phyloP scores from a whole-genome alignment of 2,329 filamentous ascomycete genomes.

The Colletotrichum kahawae region DNA sequence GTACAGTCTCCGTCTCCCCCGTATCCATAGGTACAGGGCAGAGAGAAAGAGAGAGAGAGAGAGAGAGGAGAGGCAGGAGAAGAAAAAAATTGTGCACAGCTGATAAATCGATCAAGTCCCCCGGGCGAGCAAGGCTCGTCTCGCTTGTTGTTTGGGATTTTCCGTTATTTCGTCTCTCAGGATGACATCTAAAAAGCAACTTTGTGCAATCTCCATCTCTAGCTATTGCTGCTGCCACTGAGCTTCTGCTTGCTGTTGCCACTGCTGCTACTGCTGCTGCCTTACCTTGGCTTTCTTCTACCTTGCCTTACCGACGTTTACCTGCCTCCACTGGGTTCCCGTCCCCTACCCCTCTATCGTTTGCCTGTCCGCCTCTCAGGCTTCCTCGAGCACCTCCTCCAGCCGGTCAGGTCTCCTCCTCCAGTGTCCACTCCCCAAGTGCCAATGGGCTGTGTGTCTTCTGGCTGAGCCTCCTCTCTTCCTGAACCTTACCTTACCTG shows the following conservation, averaged over 20 bases:
- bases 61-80: not conserved
- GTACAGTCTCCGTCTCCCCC: constrained; percentile 9
- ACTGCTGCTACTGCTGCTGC: not conserved
- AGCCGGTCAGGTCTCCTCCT: not conserved
- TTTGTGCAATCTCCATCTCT: constrained; percentile 12
- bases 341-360: not conserved
- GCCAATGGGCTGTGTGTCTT: constrained; percentile 16
- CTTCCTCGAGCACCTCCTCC: constrained; percentile 4
- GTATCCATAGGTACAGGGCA: not conserved
- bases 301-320: not conserved
- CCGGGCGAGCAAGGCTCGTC: constrained; percentile 1
- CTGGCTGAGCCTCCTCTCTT: constrained; percentile 12
- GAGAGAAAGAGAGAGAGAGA: not conserved
- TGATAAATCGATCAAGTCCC: constrained; percentile 20
- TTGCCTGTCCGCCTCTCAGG: not conserved
- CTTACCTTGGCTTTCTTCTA: not conserved
- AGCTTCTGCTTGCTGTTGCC: not conserved
- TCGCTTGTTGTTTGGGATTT: constrained; percentile 9
- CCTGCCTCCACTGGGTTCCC: not conserved
- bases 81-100: constrained; percentile 20
- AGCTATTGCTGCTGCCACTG: not conserved
- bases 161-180: not conserved
- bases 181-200: constrained; percentile 3
- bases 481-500: not conserved
- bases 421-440: constrained; percentile 9